Base-by-base conservation (phyloP, 2,329 filamentous ascomycete species). In the Alternaria gaisen region DNA sequence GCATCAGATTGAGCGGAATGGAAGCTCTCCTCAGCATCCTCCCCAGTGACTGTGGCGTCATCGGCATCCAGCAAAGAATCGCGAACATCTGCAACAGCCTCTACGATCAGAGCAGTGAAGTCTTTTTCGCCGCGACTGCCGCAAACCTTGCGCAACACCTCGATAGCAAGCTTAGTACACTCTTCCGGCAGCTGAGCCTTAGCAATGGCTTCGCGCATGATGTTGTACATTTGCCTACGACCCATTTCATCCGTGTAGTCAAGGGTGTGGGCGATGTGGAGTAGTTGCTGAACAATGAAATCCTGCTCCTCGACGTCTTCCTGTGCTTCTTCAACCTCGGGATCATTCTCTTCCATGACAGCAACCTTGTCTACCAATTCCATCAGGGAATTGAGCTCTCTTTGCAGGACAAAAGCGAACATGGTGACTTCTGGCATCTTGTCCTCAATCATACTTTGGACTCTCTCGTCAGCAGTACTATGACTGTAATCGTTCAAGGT, bases 221-320 rank as follows among this genome's bases (percentile, higher is more conserved):
- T 85, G 18, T 92, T 89, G 77, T 97, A 97, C 93, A 99, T 98
- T 81, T 97, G 97, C 60, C 94, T 87, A 66, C 95, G 88, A 51
- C 95, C 95, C 64, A 97, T 92, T 79, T 98, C 95, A 74, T 99
- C 95, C n/a, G 92, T 94, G 79, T 98, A 99, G 79, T 99, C 95
- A 52, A 98, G 86, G 1, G 92, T 96, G 61, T 94, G 85, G 5
- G 93, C 91, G 73, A 99, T 97, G 71, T 97, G 91, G 36, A 99
- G 88, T 58, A 99, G 84, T 75, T 99, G 96, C 77, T 98, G 94
- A 40, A 97, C 91, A 64, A 97, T 91, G 71, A 99, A 99, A 78
- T 98, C 94, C 70, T 94, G 90, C 76, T 97, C 93, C 7, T 93
- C 90, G 0, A 91, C 91, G 67, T 96, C 91, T 71, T 96, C 92